These are phyloP conservation scores for Westerdykella sp. DNA, from an alignment of 2,329 filamentous ascomycete species.

Conservation along the genomic window DNA sequence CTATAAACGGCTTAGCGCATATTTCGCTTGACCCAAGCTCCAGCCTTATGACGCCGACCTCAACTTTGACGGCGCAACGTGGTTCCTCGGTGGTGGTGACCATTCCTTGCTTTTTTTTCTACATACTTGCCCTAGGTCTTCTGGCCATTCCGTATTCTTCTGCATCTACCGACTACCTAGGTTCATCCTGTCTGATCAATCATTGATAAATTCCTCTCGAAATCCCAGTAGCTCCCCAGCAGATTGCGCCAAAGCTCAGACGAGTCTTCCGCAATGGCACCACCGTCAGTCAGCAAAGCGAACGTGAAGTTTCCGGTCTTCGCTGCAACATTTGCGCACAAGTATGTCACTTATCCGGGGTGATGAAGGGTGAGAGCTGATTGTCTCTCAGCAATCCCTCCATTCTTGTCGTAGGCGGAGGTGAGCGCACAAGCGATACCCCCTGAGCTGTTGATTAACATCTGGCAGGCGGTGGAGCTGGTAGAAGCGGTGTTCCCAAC, in stretches of 20 bases:
- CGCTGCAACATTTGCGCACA: slow-evolving; percentile 79
- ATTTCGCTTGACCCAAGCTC: not conserved
- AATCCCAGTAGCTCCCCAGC: too few relatives aligned
- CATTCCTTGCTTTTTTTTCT: too few relatives aligned
- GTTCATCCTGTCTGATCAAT: too few relatives aligned
- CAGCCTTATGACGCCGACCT: not conserved
- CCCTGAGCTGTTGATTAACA: not conserved
- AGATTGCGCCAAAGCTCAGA: too few relatives aligned
- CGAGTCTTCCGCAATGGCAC: slow-evolving; percentile 10
- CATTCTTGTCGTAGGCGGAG: slow-evolving; percentile 75
- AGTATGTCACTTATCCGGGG: slow-evolving; percentile 20
- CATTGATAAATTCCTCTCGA: too few relatives aligned
- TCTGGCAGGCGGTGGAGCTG: slow-evolving; percentile 9
- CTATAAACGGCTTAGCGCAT: too few relatives aligned
- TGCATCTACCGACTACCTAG: too few relatives aligned
- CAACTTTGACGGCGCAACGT: not conserved
- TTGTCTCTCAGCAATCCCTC: slow-evolving; percentile 50
- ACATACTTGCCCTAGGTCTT: too few relatives aligned
- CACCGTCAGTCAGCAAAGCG: slow-evolving; percentile 50
- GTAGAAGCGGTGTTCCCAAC: slow-evolving; percentile 72
- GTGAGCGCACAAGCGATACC: slow-evolving; percentile 65
- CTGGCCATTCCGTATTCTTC: too few relatives aligned
- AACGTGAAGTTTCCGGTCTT: slow-evolving; percentile 79
- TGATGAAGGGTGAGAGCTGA: too few relatives aligned
- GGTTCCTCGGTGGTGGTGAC: not conserved